phyloP scores from a whole-genome alignment of 2,329 filamentous ascomycete species.

The Pleurostoma richardsiae region DNA sequence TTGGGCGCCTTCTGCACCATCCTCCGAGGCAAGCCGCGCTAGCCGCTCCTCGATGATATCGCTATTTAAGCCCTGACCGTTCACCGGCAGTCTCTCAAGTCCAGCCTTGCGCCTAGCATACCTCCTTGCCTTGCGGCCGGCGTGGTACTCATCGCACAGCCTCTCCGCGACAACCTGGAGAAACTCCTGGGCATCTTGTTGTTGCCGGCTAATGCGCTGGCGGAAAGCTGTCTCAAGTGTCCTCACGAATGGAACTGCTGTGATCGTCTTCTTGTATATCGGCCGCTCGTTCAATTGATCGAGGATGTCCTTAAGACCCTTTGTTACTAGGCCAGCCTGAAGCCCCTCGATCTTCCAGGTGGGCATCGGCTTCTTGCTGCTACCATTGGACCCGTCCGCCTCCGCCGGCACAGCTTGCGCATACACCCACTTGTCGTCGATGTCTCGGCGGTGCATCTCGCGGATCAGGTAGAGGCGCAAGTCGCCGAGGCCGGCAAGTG shows the following conservation, averaged over 20 bases:
- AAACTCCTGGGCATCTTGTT: constrained; percentile 98
- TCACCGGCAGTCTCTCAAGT: constrained; percentile 2
- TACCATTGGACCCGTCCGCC: constrained; percentile 3
- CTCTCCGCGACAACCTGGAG: constrained; percentile 90
- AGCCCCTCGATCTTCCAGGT: constrained; percentile 62
- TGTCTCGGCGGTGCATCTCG: constrained; percentile 76
- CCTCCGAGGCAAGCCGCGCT: constrained; percentile 15
- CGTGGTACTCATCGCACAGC: constrained; percentile 90
- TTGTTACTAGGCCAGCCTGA: constrained; percentile 78
- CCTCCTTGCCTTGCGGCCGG: constrained; percentile 67
- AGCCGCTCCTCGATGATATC: constrained; percentile 22
- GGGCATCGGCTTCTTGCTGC: constrained; percentile 27
- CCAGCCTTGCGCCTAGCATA: constrained; percentile 38
- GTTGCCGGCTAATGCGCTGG: constrained; percentile 86
- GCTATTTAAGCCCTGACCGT: constrained; percentile 15
- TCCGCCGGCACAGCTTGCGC: constrained; percentile 48
- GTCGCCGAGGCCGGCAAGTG: constrained; percentile 83
- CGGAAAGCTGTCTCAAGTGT: constrained; percentile 82
- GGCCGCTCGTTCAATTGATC: constrained; percentile 91
- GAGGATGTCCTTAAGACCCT: constrained; percentile 85
- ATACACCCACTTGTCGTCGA: constrained; percentile 77
- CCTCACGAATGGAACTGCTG: constrained; percentile 76
- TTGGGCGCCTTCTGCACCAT: constrained; percentile 12
- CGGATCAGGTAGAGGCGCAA: constrained; percentile 87
- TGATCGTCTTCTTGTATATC: constrained; percentile 90